phyloP scores from a whole-genome alignment of 2,329 filamentous ascomycete genomes.

The Mariannaea sp. region DNA sequence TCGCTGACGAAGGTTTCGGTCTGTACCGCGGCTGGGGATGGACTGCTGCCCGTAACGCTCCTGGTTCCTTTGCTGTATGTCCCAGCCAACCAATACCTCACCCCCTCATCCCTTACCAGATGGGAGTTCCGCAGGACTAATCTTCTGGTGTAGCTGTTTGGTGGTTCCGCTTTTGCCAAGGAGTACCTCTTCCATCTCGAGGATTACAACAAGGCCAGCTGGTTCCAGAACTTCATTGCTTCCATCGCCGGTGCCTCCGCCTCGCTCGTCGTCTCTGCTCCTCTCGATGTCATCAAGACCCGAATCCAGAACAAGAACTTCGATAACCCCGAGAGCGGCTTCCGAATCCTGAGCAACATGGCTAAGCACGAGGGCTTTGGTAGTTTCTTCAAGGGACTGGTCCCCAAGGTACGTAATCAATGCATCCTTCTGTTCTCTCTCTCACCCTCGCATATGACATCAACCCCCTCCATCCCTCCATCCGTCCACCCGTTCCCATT shows the following conservation, averaged over 20 bases:
- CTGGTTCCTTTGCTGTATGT: conserved; percentile 92
- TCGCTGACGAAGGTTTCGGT: conserved; percentile 92
- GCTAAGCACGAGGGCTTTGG: conserved; percentile 82
- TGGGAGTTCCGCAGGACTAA: conserved; percentile 23
- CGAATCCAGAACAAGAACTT: conserved; percentile 99
- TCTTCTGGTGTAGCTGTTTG: conserved; percentile 73
- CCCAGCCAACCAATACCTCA: not conserved
- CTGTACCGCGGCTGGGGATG: conserved; percentile 96
- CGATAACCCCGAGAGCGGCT: conserved; percentile 93
- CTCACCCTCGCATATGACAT: too few relatives aligned
- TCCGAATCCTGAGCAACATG: conserved; percentile 93
- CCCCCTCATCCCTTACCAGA: not conserved
- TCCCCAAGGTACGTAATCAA: conserved; percentile 71
- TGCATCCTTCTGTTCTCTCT: not conserved
- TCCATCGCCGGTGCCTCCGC: conserved; percentile 94
- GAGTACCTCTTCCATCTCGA: conserved; percentile 88
- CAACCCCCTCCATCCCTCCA: too few relatives aligned
- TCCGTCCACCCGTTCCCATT: conserved; percentile 8
- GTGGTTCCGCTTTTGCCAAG: conserved; percentile 95
- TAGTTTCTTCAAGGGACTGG: conserved; percentile 96
- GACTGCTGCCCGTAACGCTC: conserved; percentile 96
- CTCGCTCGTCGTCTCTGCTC: conserved; percentile 94
- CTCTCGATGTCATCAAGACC: conserved; percentile 97
- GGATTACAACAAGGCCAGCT: conserved; percentile 94
- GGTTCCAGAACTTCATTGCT: conserved; percentile 96